Conservation (phyloP, 108 stramenopile species). For the Skeletonema costatum region DNA sequence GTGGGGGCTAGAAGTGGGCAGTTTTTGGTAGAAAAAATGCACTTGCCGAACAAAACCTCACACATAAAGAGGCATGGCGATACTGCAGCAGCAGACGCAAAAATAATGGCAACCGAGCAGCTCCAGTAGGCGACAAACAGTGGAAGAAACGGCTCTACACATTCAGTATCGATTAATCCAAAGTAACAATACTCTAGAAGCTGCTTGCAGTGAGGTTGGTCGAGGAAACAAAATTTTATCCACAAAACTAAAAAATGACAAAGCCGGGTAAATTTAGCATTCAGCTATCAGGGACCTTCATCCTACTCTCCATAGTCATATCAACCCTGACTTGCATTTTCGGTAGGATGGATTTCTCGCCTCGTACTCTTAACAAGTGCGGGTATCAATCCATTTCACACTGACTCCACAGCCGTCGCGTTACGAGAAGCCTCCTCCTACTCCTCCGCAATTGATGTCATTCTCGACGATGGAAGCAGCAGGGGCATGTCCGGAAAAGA, state of each 20-base stretch:
- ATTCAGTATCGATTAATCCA: not conserved
- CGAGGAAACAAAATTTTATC: not conserved
- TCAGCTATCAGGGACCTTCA: slow-evolving; percentile 42
- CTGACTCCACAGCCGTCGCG: not conserved
- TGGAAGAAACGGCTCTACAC: not conserved
- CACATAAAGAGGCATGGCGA: too few species aligned
- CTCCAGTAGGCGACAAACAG: not conserved
- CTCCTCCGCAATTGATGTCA: not conserved
- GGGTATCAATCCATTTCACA: not conserved
- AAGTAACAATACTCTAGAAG: not conserved
- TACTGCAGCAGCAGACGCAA: not conserved
- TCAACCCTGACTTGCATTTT: slow-evolving; percentile 47
- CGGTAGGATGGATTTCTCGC: slow-evolving; percentile 55
- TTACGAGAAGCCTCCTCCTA: not conserved
- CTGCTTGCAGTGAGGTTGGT: not conserved
- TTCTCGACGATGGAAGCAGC: not conserved
- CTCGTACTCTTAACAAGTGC: slow-evolving; percentile 33
- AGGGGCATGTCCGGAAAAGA: slow-evolving; percentile 17
- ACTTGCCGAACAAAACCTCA: too few species aligned
- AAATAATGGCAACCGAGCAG: not conserved
- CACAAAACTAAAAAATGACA: not conserved
- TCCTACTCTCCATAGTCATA: slow-evolving; percentile 38
- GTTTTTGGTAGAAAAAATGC: too few species aligned
- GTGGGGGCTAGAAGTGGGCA: too few species aligned
- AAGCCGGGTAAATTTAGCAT: slow-evolving; percentile 26